These are phyloP conservation scores for Citrus maxima DNA, from an alignment of 345 rosid species.

Conservation along the genomic window DNA sequence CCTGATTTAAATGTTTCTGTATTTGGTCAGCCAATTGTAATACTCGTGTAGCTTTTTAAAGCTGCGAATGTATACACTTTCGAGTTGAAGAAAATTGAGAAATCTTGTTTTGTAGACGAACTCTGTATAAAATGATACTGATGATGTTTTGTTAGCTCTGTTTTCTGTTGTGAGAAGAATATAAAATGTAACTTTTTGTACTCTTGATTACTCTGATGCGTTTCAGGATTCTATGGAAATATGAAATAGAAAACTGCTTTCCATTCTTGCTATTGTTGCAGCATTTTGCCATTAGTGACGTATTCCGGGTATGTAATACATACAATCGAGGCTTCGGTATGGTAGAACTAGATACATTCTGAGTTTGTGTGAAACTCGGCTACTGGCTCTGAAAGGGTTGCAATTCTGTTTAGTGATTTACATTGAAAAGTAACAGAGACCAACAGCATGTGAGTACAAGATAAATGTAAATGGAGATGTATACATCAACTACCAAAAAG, in stretches of 20 bases:
- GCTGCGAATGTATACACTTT: not conserved
- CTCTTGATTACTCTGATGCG: not conserved
- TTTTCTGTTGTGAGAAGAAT: not conserved
- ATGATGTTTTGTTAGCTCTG: not conserved
- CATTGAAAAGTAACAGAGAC: not conserved
- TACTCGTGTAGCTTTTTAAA: too few relatives aligned
- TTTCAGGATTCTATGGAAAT: not conserved
- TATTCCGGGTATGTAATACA: too few relatives aligned
- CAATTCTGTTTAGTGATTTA: not conserved
- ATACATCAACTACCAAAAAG: not conserved
- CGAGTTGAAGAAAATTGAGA: not conserved
- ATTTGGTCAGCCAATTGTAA: too few relatives aligned
- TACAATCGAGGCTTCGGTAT: not conserved
- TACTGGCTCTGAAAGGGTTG: too few relatives aligned
- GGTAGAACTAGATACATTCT: not conserved
- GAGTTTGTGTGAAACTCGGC: not conserved
- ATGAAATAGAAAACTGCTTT: not conserved
- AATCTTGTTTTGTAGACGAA: too few relatives aligned
- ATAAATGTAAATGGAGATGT: not conserved
- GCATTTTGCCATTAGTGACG: not conserved
- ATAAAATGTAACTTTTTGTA: not conserved
- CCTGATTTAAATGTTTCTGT: too few relatives aligned
- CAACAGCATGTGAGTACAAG: not conserved
- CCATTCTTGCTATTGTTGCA: not conserved
- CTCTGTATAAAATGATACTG: too few relatives aligned